Evolutionary conservation across 306 rosid genomes (phyloP).

Genomic region (Casuarina glauca): DNA sequence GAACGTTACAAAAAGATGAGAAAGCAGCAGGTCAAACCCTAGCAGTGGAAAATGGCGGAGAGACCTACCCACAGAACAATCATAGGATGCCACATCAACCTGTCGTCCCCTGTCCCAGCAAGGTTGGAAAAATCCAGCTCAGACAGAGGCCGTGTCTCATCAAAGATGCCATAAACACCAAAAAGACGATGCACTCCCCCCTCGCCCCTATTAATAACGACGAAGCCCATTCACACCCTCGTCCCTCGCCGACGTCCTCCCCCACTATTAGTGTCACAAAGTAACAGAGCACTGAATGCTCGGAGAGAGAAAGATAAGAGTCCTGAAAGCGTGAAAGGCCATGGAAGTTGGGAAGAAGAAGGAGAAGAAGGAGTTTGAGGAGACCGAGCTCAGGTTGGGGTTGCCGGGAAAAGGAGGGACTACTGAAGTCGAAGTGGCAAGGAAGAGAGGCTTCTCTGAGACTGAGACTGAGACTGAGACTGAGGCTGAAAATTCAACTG

Average conservation of each 20-base stretch:
- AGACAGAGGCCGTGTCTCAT: slow-evolving; percentile 57
- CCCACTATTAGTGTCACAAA: slow-evolving; percentile 44
- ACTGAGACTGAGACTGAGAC: slow-evolving; percentile 28
- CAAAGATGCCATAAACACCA: slow-evolving; percentile 1
- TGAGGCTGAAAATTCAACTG: not conserved
- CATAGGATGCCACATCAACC: slow-evolving; percentile 64
- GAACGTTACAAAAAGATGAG: too few relatives aligned
- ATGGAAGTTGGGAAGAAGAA: slow-evolving; percentile 35
- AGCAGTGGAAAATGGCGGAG: not conserved
- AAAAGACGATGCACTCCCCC: slow-evolving; percentile 30
- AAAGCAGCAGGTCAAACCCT: too few relatives aligned
- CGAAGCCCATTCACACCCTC: slow-evolving; percentile 37
- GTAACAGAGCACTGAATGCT: slow-evolving; percentile 37
- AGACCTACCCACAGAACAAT: slow-evolving; percentile 31
- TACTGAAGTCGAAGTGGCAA: slow-evolving; percentile 28
- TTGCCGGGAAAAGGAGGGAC: slow-evolving; percentile 50
- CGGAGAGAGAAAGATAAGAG: slow-evolving; percentile 33
- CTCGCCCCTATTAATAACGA: slow-evolving; percentile 51
- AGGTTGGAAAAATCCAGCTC: slow-evolving; percentile 55
- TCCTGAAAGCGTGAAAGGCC: slow-evolving; percentile 25
- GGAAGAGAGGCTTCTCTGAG: slow-evolving; percentile 64
- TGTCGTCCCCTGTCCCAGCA: slow-evolving; percentile 66
- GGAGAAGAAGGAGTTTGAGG: slow-evolving; percentile 54
- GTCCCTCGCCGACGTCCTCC: slow-evolving; percentile 26
- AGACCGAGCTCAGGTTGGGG: slow-evolving; percentile 78